phyloP scores from a whole-genome alignment of 2,329 filamentous ascomycete species.

The Colletotrichum sidae region DNA sequence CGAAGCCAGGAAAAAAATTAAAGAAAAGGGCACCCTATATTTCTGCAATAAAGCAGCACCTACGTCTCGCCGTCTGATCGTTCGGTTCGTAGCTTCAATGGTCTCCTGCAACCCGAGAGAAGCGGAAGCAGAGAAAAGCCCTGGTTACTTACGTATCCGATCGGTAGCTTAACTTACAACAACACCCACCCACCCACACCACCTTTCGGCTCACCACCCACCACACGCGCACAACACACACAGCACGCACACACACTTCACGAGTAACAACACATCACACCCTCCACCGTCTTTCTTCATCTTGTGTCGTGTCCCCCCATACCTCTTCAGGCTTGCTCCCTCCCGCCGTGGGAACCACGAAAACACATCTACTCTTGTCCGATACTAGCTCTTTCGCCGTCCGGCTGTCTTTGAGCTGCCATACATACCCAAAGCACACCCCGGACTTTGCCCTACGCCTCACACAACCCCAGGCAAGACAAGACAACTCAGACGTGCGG shows the following conservation, averaged over 20 bases:
- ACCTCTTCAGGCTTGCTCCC: constrained; percentile 28
- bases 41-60: constrained; percentile 72
- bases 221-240: constrained; percentile 22
- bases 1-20: constrained; percentile 16
- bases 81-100: constrained; percentile 56
- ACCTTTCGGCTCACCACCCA: constrained; percentile 38
- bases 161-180: constrained; percentile 55
- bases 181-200: constrained; percentile 49
- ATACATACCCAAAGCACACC: constrained; percentile 33
- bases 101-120: constrained; percentile 56
- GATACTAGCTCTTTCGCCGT: constrained; percentile 21
- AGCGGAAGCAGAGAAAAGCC: constrained; percentile 39
- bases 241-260: constrained; percentile 23
- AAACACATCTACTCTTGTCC: constrained; percentile 16
- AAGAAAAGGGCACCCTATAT: constrained; percentile 36
- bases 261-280: constrained; percentile 36
- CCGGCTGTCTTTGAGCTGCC: constrained; percentile 20
- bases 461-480: constrained; percentile 23
- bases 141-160: constrained; percentile 51
- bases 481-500: constrained; percentile 23
- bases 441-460: constrained; percentile 38
- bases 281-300: constrained; percentile 40
- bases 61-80: constrained; percentile 64
- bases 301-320: constrained; percentile 18
- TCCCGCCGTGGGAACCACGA: constrained; percentile 23